Conservation (phyloP, 768 basidiomycete genomes). For the Coprinellus micaceus region DNA sequence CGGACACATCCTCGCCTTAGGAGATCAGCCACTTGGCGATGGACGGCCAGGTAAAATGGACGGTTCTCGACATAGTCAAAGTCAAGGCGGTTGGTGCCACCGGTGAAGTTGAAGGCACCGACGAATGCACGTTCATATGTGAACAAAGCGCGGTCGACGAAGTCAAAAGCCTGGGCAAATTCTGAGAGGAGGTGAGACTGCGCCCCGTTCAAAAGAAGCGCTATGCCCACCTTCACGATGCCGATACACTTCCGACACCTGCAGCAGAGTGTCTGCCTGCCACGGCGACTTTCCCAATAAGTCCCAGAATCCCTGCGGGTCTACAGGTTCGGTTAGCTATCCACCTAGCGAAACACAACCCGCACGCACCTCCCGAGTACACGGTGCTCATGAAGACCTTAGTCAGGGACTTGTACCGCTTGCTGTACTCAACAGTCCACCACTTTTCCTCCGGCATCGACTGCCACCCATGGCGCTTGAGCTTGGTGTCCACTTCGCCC, state of each 20-base stretch:
- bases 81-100: slow-evolving; percentile 78
- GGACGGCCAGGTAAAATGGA: slow-evolving; percentile 86
- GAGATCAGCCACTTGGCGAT: slow-evolving; percentile 81
- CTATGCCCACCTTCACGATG: slow-evolving; percentile 74
- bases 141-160: slow-evolving; percentile 89
- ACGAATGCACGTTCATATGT: slow-evolving; percentile 89
- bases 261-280: slow-evolving; percentile 90
- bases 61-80: slow-evolving; percentile 90
- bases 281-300: slow-evolving; percentile 78
- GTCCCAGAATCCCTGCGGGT: slow-evolving; percentile 74
- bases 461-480: slow-evolving; percentile 36
- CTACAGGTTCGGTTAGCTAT: slow-evolving; percentile 30
- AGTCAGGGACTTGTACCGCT: slow-evolving; percentile 78
- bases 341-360: neutral
- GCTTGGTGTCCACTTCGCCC: slow-evolving; percentile 48
- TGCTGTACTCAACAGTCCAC: slow-evolving; percentile 88
- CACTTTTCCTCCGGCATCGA: slow-evolving; percentile 60
- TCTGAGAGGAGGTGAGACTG: slow-evolving; percentile 40
- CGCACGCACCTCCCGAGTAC: slow-evolving; percentile 67
- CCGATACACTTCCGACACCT: slow-evolving; percentile 78
- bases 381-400: slow-evolving; percentile 79
- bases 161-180: slow-evolving; percentile 79
- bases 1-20: slow-evolving; percentile 86
- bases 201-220: neutral
- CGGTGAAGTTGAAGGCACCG: slow-evolving; percentile 81